Base-by-base conservation (phyloP, 441 rosid species). In the Adansonia gregorii region DNA sequence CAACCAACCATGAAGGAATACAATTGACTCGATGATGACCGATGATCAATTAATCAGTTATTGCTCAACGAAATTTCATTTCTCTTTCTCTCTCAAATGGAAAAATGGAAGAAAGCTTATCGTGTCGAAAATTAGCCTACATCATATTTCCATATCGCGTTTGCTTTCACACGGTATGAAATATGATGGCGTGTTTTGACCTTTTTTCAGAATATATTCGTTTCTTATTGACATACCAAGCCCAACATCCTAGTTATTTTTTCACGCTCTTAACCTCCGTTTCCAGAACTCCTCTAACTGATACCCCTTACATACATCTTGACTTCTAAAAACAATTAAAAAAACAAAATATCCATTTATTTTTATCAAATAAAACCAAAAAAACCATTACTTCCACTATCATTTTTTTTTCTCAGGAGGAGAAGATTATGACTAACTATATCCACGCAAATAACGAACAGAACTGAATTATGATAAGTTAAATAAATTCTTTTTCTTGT, bases 371-470 rank as follows among this genome's bases (percentile, higher is more conserved):
- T 43, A 43, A 6, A 43, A 43, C 6, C 41, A 35, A 35, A 35
- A 31, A 35, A 35, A 35, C 41, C 41, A 35, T 35, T 1, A 35
- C 41, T 35, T 35, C 41, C 41, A 35, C 6, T 35, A 35, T 35
- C 41, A 4, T 35, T 35, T 35, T 35, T 43, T 43, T 43, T 14
- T 63, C 15, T 63, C 1, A 0, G 15, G 14, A 63, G 6, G 19
- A 31, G 67, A n/a, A 39, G 56, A 84, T 78, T 84, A 84, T 75
- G 80, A 80, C 80, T 55, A 67, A 49, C 49, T 39, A 3, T 49
- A 27, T 4, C 35, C 54, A 69, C 48, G 43, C 10, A 11, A 22
- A 14, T 20, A 11, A 65, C 51, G 10, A 59, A 59, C 64, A 20
- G 35, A 59, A 59, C 6, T 59, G 46, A 43, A 35, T 35, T 35